Evolutionary conservation across 2,329 filamentous ascomycete genomes (phyloP), one percentile per base, ranked within the genome.

Genomic region (Neurospora sp.): DNA sequence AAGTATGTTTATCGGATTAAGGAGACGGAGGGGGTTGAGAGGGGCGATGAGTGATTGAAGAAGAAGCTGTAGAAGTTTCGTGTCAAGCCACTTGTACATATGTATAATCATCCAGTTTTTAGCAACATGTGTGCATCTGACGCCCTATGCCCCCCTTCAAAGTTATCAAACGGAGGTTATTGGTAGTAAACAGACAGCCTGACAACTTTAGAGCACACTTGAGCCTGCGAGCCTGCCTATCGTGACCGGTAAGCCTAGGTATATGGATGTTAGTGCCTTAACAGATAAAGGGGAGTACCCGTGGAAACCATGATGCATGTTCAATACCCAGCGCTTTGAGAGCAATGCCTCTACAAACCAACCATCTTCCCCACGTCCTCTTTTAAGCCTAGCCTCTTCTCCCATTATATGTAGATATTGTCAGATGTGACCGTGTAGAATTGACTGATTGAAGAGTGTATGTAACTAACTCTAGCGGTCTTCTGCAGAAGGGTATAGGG

Each of bases 1-100:
- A 91, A 91, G 79, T 91, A 89, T 80, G 85, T 91, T 0, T 87
- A 87, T 74, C 81, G 76, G 23, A 77, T 80, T 70, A 74, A 71
- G 5, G 78, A 80, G 8, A 79, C 78, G 4, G 75, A 77, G 66
- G 75, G 76, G 2, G 71, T 71, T 67, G 46, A 66, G 41, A 62
- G 52, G 28, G 3, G 52, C 12, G 52, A 62, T 33, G 28, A 62
- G 52, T 62, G 19, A 28, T 1, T 12, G 8, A 8, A 8, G 23
- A 17, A 36, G 23, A 62, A 10, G 23, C 2, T 28, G 2, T 57
- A 33, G 6, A 62, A 1, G 15, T 4, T 1, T 6, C 17, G 52
- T 4, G 6, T 33, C 17, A 33, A 57, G 52, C 23, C 23, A 15
- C 4, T 2, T 62, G 28, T 33, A 33, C 1, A 33, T 33, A 33